phyloP scores from a whole-genome alignment of 2,329 filamentous ascomycete genomes.

The Trichoderma atrobrunneum region DNA sequence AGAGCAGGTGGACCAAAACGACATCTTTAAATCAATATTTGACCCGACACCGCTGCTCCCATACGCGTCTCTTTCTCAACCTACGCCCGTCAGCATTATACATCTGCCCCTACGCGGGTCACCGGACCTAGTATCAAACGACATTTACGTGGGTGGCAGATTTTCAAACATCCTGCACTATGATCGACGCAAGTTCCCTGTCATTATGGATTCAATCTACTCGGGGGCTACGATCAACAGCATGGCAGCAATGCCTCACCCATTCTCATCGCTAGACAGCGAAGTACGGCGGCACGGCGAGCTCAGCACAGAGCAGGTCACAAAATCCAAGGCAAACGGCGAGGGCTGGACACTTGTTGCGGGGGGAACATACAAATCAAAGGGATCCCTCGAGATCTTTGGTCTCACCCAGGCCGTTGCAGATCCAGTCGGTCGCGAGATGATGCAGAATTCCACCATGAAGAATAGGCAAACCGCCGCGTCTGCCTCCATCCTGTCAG shows the following conservation, averaged over 20 bases:
- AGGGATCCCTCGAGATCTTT: constrained; percentile 88
- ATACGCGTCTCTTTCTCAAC: constrained; percentile 73
- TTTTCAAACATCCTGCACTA: constrained; percentile 89
- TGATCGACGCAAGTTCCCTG: constrained; percentile 80
- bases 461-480: constrained; percentile 84
- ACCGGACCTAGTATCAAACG: constrained; percentile 59
- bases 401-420: constrained; percentile 45
- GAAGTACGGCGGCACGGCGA: constrained; percentile 56
- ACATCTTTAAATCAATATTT: constrained; percentile 42
- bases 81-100: constrained; percentile 77
- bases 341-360: constrained; percentile 70
- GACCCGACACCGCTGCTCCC: constrained; percentile 51
- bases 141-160: constrained; percentile 84
- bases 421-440: constrained; percentile 27
- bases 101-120: constrained; percentile 63
- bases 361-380: constrained; percentile 86
- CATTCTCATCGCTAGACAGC: constrained; percentile 61
- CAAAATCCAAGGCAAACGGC: constrained; percentile 48
- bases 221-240: constrained; percentile 77
- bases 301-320: constrained; percentile 54
- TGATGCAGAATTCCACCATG: constrained; percentile 48
- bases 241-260: constrained; percentile 66
- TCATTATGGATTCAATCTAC: constrained; percentile 73
- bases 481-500: constrained; percentile 75
- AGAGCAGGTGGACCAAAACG: constrained; percentile 38